These are phyloP conservation scores for Cladosporium sp. DNA, from an alignment of 2,329 filamentous ascomycete genomes.

Conservation along the genomic window DNA sequence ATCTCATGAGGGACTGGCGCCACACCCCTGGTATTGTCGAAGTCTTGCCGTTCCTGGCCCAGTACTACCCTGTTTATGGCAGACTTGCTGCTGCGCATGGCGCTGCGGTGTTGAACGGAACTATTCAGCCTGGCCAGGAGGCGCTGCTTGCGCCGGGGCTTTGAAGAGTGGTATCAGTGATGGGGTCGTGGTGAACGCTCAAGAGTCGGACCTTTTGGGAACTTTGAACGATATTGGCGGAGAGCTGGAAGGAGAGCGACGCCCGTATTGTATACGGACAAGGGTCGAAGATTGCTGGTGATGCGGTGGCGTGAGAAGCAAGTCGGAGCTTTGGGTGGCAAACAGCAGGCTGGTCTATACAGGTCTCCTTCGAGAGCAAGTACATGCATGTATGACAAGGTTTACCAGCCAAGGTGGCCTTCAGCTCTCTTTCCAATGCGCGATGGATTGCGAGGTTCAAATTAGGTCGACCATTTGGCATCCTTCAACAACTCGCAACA, in stretches of 20 bases:
- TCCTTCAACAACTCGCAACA: background rate
- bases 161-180: background rate
- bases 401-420: background rate
- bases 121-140: constrained; percentile 57
- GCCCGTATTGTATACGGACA: background rate
- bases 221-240: background rate
- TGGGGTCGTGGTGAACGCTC: background rate
- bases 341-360: background rate
- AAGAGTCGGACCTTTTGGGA: background rate
- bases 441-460: background rate
- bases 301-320: background rate
- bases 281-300: background rate
- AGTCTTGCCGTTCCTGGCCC: constrained; percentile 64
- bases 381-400: background rate
- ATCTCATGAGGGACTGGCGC: constrained; percentile 72
- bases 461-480: background rate
- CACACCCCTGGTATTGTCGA: constrained; percentile 52
- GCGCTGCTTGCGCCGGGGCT: constrained; percentile 23
- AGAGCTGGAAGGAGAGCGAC: background rate
- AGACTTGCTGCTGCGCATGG: constrained; percentile 63
- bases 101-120: constrained; percentile 61
- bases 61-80: constrained; percentile 66
- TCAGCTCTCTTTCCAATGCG: background rate
- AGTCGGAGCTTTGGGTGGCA: background rate
- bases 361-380: background rate